Conservation (phyloP, 768 basidiomycete species). For the Harrya chromipes region DNA sequence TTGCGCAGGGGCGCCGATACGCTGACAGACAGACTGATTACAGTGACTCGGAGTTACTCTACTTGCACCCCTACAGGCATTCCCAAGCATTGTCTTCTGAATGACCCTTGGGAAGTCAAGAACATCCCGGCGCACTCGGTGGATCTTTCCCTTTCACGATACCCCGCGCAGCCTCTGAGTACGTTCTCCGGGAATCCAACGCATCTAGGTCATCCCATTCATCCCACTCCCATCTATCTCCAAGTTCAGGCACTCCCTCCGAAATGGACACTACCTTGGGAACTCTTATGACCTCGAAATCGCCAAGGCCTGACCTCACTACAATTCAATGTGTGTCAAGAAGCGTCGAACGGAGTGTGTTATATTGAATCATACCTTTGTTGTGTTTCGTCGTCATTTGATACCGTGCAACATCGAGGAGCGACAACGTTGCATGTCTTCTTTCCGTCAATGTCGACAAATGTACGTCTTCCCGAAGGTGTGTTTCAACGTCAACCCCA, state of each 20-base stretch:
- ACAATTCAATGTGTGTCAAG: not conserved
- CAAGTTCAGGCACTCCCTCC: slow-evolving; percentile 7
- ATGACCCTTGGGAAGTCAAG: too few species aligned
- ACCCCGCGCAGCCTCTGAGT: slow-evolving; percentile 23
- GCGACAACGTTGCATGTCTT: not conserved
- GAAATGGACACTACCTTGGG: slow-evolving; percentile 18
- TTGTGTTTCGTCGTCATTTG: not conserved
- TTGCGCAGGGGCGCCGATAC: too few species aligned
- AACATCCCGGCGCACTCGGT: not conserved
- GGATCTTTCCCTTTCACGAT: slow-evolving; percentile 1
- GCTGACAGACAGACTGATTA: too few species aligned
- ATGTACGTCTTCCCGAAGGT: not conserved
- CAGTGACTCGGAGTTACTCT: too few species aligned
- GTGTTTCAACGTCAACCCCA: not conserved
- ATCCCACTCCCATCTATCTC: slow-evolving; percentile 1
- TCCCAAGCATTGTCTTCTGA: too few species aligned
- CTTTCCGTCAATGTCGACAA: not conserved
- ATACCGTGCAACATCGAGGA: slow-evolving; percentile 3
- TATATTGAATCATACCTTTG: slow-evolving; percentile 10
- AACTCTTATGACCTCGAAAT: slow-evolving; percentile 24
- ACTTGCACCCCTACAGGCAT: too few species aligned
- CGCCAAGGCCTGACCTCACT: slow-evolving; percentile 14
- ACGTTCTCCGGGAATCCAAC: slow-evolving; percentile 12
- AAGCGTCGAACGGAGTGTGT: not conserved
- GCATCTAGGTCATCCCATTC: slow-evolving; percentile 27